Conservation (phyloP, 768 basidiomycete species). For the Amylocystis lapponica region DNA sequence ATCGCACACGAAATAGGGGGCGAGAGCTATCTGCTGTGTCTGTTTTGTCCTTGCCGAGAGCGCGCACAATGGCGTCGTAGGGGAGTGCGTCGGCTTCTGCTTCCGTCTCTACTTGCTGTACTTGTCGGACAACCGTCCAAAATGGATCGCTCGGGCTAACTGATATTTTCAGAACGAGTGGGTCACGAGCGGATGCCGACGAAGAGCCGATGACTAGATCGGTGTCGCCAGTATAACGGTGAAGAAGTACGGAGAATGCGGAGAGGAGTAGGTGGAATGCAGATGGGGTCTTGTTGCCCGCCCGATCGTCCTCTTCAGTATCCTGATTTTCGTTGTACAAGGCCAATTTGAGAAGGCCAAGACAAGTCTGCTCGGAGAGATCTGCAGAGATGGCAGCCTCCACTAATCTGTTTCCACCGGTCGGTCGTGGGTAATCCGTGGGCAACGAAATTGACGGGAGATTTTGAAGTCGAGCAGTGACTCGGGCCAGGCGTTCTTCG, state of each 20-base stretch:
- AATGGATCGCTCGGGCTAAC: constrained; percentile 84
- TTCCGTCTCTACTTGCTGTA: constrained; percentile 79
- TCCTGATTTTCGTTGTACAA: constrained; percentile 63
- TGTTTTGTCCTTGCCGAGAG: constrained; percentile 60
- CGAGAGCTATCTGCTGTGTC: constrained; percentile 44
- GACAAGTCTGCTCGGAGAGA: constrained; percentile 68
- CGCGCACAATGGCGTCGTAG: constrained; percentile 69
- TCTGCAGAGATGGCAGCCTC: constrained; percentile 74
- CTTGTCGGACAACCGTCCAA: constrained; percentile 81
- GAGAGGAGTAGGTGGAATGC: constrained; percentile 89
- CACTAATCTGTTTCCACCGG: constrained; percentile 68
- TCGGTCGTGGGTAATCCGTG: constrained; percentile 89
- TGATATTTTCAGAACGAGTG: constrained; percentile 77
- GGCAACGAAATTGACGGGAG: constrained; percentile 89
- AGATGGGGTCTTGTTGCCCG: constrained; percentile 48
- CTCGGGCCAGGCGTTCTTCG: constrained; percentile 37
- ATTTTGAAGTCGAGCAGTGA: constrained; percentile 64
- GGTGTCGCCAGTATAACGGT: constrained; percentile 93
- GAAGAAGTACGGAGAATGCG: constrained; percentile 87
- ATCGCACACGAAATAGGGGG: constrained; percentile 90
- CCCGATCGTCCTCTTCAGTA: constrained; percentile 34
- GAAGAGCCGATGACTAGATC: constrained; percentile 91
- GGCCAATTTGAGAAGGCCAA: constrained; percentile 78
- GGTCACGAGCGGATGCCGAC: constrained; percentile 65
- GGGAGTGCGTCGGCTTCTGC: constrained; percentile 79